Conservation (phyloP, 257 asterid genomes). For the Avicennia marina region DNA sequence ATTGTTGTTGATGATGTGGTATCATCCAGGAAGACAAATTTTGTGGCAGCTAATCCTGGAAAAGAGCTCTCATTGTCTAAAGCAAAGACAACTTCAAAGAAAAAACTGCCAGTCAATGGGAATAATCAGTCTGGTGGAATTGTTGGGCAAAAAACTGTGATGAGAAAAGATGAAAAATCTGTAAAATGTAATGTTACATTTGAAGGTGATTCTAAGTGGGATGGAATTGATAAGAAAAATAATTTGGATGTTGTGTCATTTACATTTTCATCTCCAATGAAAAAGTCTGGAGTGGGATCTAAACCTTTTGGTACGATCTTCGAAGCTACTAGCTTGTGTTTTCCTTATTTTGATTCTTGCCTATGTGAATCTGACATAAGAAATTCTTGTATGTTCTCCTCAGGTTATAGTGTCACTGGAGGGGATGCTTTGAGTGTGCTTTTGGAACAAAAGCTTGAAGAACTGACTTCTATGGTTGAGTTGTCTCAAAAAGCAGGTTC, state of each 20-base stretch:
- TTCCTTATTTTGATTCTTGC: conserved; percentile 29
- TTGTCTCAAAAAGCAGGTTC: conserved; percentile 48
- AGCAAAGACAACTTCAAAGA: conserved; percentile 40
- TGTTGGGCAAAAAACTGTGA: conserved; percentile 21
- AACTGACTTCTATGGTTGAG: conserved; percentile 71
- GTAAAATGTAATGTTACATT: conserved; percentile 44
- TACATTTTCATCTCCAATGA: conserved; percentile 93
- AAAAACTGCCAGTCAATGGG: conserved; percentile 33
- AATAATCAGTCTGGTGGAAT: conserved; percentile 33
- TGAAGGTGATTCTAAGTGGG: conserved; percentile 56
- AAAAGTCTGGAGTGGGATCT: conserved; percentile 48
- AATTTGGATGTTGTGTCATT: conserved; percentile 83
- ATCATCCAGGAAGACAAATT: conserved; percentile 49
- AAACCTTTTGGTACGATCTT: conserved; percentile 30
- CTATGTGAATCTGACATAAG: conserved; percentile 32
- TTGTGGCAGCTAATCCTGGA: conserved; percentile 47
- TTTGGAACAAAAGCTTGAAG: conserved; percentile 88
- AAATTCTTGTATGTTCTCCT: conserved; percentile 33
- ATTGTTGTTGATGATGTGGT: conserved; percentile 46
- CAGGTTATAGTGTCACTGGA: conserved; percentile 45
- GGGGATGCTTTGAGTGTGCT: conserved; percentile 84
- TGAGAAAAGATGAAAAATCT: conserved; percentile 42
- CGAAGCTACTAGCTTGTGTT: conserved; percentile 31
- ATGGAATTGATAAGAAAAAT: conserved; percentile 49
- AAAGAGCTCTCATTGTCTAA: conserved; percentile 50